Evolutionary conservation across 2,329 filamentous ascomycete genomes (phyloP), one percentile per base, ranked within the genome.

Genomic region (Sphaerulina musiva): DNA sequence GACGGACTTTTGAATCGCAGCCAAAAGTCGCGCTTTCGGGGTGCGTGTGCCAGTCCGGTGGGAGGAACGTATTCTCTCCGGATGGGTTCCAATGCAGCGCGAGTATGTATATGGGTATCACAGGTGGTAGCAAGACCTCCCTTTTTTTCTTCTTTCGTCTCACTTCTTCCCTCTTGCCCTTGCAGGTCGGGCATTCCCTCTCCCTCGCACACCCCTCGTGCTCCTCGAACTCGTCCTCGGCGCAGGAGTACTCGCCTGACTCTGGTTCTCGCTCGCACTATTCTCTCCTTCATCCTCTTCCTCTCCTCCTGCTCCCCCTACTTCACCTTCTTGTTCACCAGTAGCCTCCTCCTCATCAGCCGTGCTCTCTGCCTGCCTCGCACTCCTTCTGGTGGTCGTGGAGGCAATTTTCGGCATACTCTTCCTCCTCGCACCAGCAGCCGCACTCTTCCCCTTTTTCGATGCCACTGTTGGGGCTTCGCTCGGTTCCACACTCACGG

Each of bases 401-500:
- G 42, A 46, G 2, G 56, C 44, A n/a, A 56, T 48, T 17, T 60
- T 62, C 2, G 46, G 55, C 3, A 53, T 48, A 36, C 51, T 54
- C n/a, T 51, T 61, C 44, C 58, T 51, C 26, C 52, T 56, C 39
- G 46, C 56, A 34, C 55, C 46, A 11, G 45, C 58, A 12, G 49
- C 54, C 23, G 46, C 48, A 40, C 47, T 56, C 45, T 59, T 62
- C 10, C 55, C 47, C 17, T 49, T 53, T 44, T 51, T 53, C 32
- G 51, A 51, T 29, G 57, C 52, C 17, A 64, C 58, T 12, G 60
- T 62, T 2, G 57, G 58, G 12, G 59, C 57, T 43, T 66, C 63
- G 23, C 58, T 61, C 1, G 61, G 62, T 53, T 66, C 64, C 23
- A 67, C 57, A 42, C 62, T 64, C 48, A 70, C 66, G 34, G 58